Evolutionary conservation across 192 early-diverging fungal genomes (phyloP), one percentile per base, ranked within the genome.

Genomic region (Entomortierella parvispora): DNA sequence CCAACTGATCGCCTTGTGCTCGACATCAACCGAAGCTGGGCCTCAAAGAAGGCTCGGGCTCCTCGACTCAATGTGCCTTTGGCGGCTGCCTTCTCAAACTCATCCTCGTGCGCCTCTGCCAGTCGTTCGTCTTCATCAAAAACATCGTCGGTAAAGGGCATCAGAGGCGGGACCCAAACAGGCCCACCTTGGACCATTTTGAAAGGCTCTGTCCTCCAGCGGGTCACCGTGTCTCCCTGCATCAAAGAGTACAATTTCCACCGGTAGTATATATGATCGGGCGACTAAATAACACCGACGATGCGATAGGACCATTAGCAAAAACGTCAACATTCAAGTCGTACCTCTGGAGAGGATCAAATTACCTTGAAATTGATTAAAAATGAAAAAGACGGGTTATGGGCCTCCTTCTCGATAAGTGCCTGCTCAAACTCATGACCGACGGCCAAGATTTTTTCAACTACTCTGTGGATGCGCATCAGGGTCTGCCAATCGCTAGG

Each of bases 241-340:
- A 93, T 80, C 17, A 96, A 81, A 31, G 95, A 96, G 80, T 89
- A 96, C 44, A 98, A 83, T 56, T 91, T 93, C 95, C 96, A 97
- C 9, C 94, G 87, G 71, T 98, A 98, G 53, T 97, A 97, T 25
- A 88, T 79, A 63, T 97, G 95, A 53, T 94, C 93, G 22, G 84
- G 68, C 9, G 82, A 85, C 89, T 91, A 65, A 6, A 34, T 14
- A 34, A 54, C 34, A 58, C 28, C 20, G 55, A 60, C 10, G 42
- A 26, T n/a, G 59, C 49, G 49, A 40, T 22, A 54, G 25, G 9
- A 28, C 1, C 26, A 5, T 18, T 44, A 4, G 47, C 62, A 29
- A 10, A 3, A 46, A n/a, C n/a, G n/a, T n/a, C n/a, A n/a, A n/a
- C n/a, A n/a, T n/a, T n/a, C n/a, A n/a, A n/a, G n/a, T n/a, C n/a